Evolutionary conservation across 805 yeast species (phyloP).

Genomic region (Cyberlindnera veronae): DNA sequence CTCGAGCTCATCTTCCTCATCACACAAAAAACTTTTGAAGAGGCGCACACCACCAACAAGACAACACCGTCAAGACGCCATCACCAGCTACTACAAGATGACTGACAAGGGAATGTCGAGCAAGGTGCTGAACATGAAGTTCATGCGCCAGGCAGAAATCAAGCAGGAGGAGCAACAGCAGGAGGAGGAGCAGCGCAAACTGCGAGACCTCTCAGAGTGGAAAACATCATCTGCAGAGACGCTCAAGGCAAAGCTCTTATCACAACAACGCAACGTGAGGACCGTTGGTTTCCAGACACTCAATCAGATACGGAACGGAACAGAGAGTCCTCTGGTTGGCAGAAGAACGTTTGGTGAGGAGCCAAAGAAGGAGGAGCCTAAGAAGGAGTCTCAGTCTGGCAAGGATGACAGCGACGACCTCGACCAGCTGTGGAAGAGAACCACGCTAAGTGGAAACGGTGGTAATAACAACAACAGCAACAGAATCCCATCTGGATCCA

Average conservation of each 20-base stretch:
- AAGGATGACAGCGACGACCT: conserved; percentile 9
- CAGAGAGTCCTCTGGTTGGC: conserved; percentile 19
- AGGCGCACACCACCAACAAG: too few species aligned
- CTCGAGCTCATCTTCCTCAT: too few species aligned
- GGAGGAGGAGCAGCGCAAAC: conserved; percentile 35
- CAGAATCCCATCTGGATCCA: conserved; percentile 12
- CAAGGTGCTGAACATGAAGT: conserved; percentile 83
- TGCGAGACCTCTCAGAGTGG: conserved; percentile 40
- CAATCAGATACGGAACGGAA: conserved; percentile 23
- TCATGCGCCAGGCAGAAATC: conserved; percentile 48
- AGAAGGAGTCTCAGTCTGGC: conserved; percentile 7
- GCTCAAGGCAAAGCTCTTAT: conserved; percentile 27
- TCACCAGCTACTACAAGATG: conserved; percentile 4
- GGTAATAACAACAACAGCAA: conserved; percentile 4
- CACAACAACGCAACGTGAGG: conserved; percentile 30
- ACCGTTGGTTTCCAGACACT: conserved; percentile 42
- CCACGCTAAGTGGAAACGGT: conserved; percentile 17
- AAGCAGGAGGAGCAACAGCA: conserved; percentile 31
- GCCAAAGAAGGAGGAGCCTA: conserved; percentile 17
- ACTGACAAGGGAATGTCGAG: conserved; percentile 42
- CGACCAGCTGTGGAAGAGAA: conserved; percentile 25
- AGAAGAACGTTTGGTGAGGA: conserved; percentile 30
- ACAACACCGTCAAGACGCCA: too few species aligned
- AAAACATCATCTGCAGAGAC: conserved; percentile 24
- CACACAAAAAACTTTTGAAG: too few species aligned